Conservation (phyloP, 371 early-diverging fungal genomes). For the Apophysomyces sp. region DNA sequence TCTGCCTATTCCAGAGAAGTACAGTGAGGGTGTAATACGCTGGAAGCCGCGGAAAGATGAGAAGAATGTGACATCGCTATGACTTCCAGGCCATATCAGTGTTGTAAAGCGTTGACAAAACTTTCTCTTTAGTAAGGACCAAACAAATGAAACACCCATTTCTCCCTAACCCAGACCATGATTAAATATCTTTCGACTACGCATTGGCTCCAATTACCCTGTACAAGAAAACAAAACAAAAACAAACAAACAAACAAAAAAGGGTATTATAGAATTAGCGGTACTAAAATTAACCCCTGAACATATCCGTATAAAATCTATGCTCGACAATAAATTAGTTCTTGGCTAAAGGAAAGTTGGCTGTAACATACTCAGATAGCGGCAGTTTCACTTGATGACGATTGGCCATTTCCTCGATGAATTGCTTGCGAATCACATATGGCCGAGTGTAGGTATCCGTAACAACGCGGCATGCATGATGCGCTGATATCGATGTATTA, state of each 20-base stretch:
- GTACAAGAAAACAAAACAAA: background rate
- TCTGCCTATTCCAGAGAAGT: no score
- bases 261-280: background rate
- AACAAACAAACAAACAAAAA: background rate
- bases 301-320: constrained; percentile 15
- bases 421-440: constrained; percentile 55
- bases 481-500: constrained; percentile 69
- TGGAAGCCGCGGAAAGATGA: no score
- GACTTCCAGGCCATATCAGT: no score
- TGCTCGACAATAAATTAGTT: background rate
- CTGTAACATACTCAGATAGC: constrained; percentile 48
- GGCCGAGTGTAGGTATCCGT: constrained; percentile 59
- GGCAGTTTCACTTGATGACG: constrained; percentile 46
- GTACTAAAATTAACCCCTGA: background rate
- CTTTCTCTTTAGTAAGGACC: no score
- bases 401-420: constrained; percentile 58
- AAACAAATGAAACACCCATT: no score
- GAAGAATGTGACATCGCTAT: no score
- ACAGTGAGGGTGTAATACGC: no score
- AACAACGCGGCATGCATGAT: constrained; percentile 58
- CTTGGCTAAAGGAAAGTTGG: background rate
- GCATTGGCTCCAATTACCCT: background rate
- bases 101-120: no score
- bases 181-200: background rate
- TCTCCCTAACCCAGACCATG: no score